phyloP scores from a whole-genome alignment of 192 early-diverging fungal species.

The Diversispora epigaea region DNA sequence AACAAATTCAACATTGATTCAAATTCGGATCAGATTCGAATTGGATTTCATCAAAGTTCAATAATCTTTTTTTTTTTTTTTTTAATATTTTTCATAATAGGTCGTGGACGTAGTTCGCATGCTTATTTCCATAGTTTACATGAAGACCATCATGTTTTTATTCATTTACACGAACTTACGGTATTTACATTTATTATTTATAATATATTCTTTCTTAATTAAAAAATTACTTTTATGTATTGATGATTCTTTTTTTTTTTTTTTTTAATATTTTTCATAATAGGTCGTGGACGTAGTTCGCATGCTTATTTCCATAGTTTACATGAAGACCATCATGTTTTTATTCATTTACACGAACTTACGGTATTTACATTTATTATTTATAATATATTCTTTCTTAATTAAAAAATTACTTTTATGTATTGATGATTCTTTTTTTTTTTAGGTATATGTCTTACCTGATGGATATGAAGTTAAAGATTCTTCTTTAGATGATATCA shows the following conservation, averaged over 20 bases:
- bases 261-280: background rate
- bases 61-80: background rate
- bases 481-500: slow-evolving; percentile 88
- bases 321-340: slow-evolving; percentile 94
- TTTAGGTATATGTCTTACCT: slow-evolving; percentile 83
- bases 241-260: background rate
- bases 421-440: background rate
- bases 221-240: background rate
- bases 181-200: slow-evolving; percentile 35
- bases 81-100: slow-evolving; percentile 38
- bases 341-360: slow-evolving; percentile 84
- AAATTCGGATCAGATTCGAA: too few species aligned
- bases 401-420: background rate
- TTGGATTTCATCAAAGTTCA: background rate
- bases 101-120: slow-evolving; percentile 85
- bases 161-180: slow-evolving; percentile 82
- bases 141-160: slow-evolving; percentile 94
- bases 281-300: slow-evolving; percentile 82
- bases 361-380: slow-evolving; percentile 45
- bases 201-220: background rate
- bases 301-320: slow-evolving; percentile 97
- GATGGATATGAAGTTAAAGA: slow-evolving; percentile 91
- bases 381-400: background rate
- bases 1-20: background rate
- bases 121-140: slow-evolving; percentile 96